Evolutionary conservation across 495 filamentous ascomycete genomes (phyloP).

Genomic region (Penicillium alfredii): DNA sequence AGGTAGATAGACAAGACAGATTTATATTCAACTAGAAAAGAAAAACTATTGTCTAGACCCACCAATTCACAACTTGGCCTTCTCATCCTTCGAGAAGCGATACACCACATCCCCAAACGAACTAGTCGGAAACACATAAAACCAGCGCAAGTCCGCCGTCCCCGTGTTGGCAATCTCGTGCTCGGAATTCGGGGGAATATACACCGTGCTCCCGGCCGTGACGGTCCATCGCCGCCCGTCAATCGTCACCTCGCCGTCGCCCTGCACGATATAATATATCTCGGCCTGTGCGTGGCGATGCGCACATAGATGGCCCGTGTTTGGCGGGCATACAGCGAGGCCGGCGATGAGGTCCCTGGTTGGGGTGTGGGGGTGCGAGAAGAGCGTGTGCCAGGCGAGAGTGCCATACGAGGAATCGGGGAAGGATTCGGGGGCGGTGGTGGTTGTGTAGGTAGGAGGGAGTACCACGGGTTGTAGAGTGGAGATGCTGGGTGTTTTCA

Average conservation of each 20-base stretch:
- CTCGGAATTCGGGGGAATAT: slow-evolving; percentile 32
- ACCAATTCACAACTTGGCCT: slow-evolving; percentile 6
- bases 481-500: not conserved
- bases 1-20: too few species aligned
- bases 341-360: slow-evolving; percentile 26
- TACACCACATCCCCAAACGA: slow-evolving; percentile 32
- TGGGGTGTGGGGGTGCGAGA: slow-evolving; percentile 23
- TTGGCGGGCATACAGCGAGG: slow-evolving; percentile 24
- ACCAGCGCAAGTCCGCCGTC: slow-evolving; percentile 20
- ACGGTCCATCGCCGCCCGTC: slow-evolving; percentile 20
- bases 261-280: slow-evolving; percentile 34
- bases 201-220: slow-evolving; percentile 22
- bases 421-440: slow-evolving; percentile 19
- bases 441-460: slow-evolving; percentile 5
- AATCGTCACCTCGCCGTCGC: slow-evolving; percentile 22
- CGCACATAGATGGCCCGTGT: slow-evolving; percentile 22
- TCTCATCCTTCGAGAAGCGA: slow-evolving; percentile 15
- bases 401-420: slow-evolving; percentile 8
- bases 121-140: slow-evolving; percentile 33
- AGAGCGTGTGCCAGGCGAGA: slow-evolving; percentile 33
- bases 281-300: slow-evolving; percentile 34
- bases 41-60: not conserved
- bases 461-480: slow-evolving; percentile 6
- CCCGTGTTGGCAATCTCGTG: slow-evolving; percentile 31
- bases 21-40: not conserved